These are phyloP conservation scores for Chenopodium suecicum DNA, from an alignment of 148 eudicot species.

Conservation along the genomic window DNA sequence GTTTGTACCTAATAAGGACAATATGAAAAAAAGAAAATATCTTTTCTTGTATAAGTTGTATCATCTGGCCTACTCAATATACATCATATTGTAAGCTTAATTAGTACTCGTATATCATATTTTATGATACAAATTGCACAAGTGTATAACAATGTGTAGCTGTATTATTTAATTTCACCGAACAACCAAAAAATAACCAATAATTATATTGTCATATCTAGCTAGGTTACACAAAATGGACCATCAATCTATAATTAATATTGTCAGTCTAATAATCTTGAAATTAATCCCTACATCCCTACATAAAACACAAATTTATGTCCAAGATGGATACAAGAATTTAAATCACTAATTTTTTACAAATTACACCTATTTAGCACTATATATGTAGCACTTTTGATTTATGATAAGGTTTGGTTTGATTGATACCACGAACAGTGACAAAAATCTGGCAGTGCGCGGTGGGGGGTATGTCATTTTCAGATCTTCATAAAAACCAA, in stretches of 20 bases:
- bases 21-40: too few relatives aligned
- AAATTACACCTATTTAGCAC: neutral
- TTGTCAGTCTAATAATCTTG: neutral
- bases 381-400: neutral
- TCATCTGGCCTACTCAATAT: too few relatives aligned
- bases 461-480: conserved; percentile 13
- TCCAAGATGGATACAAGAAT: neutral
- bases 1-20: too few relatives aligned
- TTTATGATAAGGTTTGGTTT: conserved; percentile 16
- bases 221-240: neutral
- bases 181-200: neutral
- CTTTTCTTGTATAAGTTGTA: too few relatives aligned
- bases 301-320: neutral
- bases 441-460: neutral
- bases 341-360: neutral
- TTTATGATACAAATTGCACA: too few relatives aligned
- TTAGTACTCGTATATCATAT: too few relatives aligned
- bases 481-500: neutral
- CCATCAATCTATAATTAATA: neutral
- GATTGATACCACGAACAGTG: neutral
- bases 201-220: neutral
- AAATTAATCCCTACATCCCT: neutral
- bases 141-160: too few relatives aligned
- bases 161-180: too few relatives aligned
- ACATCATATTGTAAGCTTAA: too few relatives aligned